Evolutionary conservation across 2,329 filamentous ascomycete genomes (phyloP).

Genomic region (Plenodomus biglobosus): DNA sequence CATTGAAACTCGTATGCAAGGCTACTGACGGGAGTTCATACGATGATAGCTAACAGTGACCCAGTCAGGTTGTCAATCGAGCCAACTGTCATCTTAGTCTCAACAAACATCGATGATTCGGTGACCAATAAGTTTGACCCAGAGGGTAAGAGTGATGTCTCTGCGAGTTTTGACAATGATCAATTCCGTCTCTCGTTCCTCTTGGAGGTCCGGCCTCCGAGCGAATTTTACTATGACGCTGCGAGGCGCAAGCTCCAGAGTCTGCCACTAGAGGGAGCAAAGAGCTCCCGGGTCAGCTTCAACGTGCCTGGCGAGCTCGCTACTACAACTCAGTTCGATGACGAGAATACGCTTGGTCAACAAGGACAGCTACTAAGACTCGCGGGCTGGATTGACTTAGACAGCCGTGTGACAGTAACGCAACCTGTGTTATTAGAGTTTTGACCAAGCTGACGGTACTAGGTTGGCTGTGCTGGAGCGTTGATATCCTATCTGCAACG

Average conservation of each 20-base stretch:
- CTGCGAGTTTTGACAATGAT: slow-evolving; percentile 41
- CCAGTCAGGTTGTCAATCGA: slow-evolving; percentile 63
- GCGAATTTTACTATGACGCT: slow-evolving; percentile 70
- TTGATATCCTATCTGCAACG: slow-evolving; percentile 77
- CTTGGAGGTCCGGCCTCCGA: slow-evolving; percentile 67
- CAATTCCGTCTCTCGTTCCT: slow-evolving; percentile 59
- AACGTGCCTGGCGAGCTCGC: slow-evolving; percentile 61
- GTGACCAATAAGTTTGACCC: slow-evolving; percentile 50
- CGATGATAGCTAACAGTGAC: background rate
- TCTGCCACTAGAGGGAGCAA: slow-evolving; percentile 56
- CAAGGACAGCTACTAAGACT: slow-evolving; percentile 69
- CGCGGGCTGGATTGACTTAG: slow-evolving; percentile 70
- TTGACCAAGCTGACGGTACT: background rate
- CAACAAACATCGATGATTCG: slow-evolving; percentile 57
- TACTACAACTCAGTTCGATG: slow-evolving; percentile 41
- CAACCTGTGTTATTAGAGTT: slow-evolving; percentile 7
- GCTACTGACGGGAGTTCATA: background rate
- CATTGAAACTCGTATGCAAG: slow-evolving; percentile 49
- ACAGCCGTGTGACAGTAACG: slow-evolving; percentile 67
- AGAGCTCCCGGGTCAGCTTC: slow-evolving; percentile 56
- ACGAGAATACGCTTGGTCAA: slow-evolving; percentile 54
- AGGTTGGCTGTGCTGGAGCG: slow-evolving; percentile 84
- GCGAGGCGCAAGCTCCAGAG: slow-evolving; percentile 67
- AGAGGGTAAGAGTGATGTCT: slow-evolving; percentile 42
- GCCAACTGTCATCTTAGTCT: slow-evolving; percentile 62